phyloP scores from a whole-genome alignment of 2,329 filamentous ascomycete species.

The Aaosphaeria arxii region DNA sequence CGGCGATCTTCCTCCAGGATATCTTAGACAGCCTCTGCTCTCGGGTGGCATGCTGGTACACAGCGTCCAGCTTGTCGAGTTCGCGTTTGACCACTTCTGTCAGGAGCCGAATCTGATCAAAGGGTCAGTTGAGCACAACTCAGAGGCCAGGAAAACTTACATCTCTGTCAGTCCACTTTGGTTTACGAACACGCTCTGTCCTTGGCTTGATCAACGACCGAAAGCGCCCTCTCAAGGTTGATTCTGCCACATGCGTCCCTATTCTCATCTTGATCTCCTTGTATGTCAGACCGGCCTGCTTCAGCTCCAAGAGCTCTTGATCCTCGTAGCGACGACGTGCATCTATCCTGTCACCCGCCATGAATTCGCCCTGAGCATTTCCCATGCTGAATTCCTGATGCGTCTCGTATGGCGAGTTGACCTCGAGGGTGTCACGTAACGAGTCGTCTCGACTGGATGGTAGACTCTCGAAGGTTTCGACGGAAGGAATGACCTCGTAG shows the following conservation, averaged over 20 bases:
- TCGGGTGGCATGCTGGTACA: slow-evolving; percentile 4
- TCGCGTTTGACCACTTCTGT: slow-evolving; percentile 13
- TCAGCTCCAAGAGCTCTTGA: slow-evolving; percentile 50
- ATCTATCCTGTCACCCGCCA: too few relatives aligned
- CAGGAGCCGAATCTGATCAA: slow-evolving; percentile 21
- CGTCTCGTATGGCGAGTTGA: too few relatives aligned
- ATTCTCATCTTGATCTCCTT: slow-evolving; percentile 58
- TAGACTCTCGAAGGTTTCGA: too few relatives aligned
- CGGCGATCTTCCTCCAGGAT: slow-evolving; percentile 58
- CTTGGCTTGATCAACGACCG: slow-evolving; percentile 64
- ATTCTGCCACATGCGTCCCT: slow-evolving; percentile 63
- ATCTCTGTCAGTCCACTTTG: slow-evolving; percentile 61
- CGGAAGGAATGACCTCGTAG: too few relatives aligned
- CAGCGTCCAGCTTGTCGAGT: slow-evolving; percentile 5
- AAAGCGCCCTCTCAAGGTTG: slow-evolving; percentile 68
- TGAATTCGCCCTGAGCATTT: too few relatives aligned
- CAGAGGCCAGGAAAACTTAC: slow-evolving; percentile 47
- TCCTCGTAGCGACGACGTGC: slow-evolving; percentile 15
- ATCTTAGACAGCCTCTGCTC: slow-evolving; percentile 41
- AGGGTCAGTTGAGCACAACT: neutral
- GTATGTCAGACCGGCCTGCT: slow-evolving; percentile 60
- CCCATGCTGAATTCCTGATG: too few relatives aligned
- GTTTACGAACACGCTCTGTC: slow-evolving; percentile 61
- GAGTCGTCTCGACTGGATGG: too few relatives aligned
- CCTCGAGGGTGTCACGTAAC: too few relatives aligned